Conservation (phyloP, 2,329 filamentous ascomycete genomes). For the Cladorrhinum sp. region DNA sequence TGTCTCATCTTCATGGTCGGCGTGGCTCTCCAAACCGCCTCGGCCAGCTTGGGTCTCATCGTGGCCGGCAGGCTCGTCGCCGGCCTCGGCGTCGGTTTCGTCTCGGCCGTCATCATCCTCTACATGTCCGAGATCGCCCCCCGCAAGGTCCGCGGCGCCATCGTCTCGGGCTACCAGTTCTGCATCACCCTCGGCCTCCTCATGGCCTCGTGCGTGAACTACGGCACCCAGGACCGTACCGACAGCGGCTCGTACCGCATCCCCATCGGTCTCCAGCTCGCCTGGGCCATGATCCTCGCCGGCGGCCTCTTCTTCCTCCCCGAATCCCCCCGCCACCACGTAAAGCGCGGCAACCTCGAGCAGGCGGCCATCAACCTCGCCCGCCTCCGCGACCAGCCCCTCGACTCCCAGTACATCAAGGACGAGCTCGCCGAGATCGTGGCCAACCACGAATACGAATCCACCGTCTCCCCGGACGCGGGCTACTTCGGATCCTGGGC, state of each 20-base stretch:
- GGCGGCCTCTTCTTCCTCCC: constrained; percentile 41
- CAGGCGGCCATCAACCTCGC: constrained; percentile 56
- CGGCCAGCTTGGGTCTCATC: constrained; percentile 52
- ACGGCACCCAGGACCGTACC: constrained; percentile 55
- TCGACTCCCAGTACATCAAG: constrained; percentile 62
- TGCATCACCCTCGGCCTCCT: constrained; percentile 71
- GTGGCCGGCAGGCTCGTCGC: constrained; percentile 58
- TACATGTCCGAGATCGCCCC: constrained; percentile 64
- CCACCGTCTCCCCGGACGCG: constrained; percentile 52
- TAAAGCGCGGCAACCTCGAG: constrained; percentile 63
- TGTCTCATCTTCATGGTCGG: constrained; percentile 60
- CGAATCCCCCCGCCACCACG: constrained; percentile 71
- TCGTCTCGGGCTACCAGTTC: constrained; percentile 74
- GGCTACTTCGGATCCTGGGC: constrained; percentile 59
- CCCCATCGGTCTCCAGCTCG: constrained; percentile 65
- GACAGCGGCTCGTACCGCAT: constrained; percentile 67
- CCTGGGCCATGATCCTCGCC: constrained; percentile 41
- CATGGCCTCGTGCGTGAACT: constrained; percentile 64
- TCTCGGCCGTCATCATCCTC: constrained; percentile 58
- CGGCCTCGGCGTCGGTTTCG: constrained; percentile 62
- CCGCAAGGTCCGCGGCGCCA: constrained; percentile 65
- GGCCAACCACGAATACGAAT: constrained; percentile 69
- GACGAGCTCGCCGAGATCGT: constrained; percentile 71
- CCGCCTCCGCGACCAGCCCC: constrained; percentile 61
- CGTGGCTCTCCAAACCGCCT: constrained; percentile 57